phyloP scores from a whole-genome alignment of 2,329 filamentous ascomycete species.

The Diaporthe vexans region DNA sequence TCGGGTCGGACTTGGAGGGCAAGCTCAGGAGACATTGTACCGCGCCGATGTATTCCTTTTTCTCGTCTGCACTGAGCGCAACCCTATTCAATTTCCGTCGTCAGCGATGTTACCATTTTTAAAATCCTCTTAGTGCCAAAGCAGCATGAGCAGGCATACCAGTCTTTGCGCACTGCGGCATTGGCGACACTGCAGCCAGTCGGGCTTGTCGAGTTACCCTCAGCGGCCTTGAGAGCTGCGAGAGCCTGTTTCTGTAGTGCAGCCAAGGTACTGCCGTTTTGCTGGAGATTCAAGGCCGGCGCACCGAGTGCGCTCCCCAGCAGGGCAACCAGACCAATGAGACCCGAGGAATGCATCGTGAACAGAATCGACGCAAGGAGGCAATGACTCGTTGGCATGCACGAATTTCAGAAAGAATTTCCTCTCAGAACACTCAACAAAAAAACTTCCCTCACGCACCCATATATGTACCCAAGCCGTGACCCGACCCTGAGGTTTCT shows the following conservation, averaged over 20 bases:
- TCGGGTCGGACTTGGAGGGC: constrained; percentile 7
- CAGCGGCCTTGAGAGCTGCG: constrained; percentile 1
- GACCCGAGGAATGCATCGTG: not conserved
- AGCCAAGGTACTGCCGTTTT: not conserved
- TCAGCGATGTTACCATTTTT: not conserved
- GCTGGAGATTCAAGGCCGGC: not conserved
- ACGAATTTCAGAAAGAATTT: not conserved
- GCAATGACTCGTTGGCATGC: too few relatives aligned
- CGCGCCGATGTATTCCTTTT: constrained; percentile 10
- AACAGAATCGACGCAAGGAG: too few relatives aligned
- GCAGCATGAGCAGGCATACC: not conserved
- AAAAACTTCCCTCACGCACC: not conserved
- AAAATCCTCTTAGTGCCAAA: too few relatives aligned
- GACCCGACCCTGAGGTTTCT: too few relatives aligned
- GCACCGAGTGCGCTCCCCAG: not conserved
- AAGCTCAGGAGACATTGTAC: not conserved
- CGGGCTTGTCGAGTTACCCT: constrained; percentile 4
- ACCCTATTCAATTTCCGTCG: not conserved
- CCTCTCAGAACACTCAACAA: not conserved
- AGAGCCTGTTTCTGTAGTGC: not conserved
- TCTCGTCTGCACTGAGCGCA: not conserved
- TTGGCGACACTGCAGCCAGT: not conserved
- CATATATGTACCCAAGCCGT: constrained; percentile 5
- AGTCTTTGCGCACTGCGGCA: constrained; percentile 22
- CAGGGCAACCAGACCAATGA: not conserved